phyloP scores from a whole-genome alignment of 768 basidiomycete species.

The Boletus fagicola region DNA sequence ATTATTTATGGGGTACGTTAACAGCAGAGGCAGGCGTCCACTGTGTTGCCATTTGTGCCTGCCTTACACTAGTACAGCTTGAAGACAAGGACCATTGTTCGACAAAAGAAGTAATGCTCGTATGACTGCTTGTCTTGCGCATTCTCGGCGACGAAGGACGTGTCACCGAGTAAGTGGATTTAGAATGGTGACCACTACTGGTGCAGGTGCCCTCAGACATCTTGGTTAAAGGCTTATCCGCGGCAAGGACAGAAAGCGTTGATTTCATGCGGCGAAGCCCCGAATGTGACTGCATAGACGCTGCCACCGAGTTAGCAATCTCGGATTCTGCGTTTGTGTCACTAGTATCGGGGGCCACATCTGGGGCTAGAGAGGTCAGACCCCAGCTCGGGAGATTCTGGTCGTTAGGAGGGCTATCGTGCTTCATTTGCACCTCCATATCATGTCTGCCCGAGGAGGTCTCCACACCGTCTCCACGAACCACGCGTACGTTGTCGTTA shows the following conservation, averaged over 20 bases:
- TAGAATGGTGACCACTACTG: slow-evolving; percentile 5
- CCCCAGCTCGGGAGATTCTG: slow-evolving; percentile 57
- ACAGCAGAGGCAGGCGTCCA: neutral
- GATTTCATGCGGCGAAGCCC: slow-evolving; percentile 32
- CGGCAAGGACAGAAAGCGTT: slow-evolving; percentile 27
- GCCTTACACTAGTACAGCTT: slow-evolving; percentile 47
- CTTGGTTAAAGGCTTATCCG: slow-evolving; percentile 17
- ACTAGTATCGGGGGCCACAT: slow-evolving; percentile 3
- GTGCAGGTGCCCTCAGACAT: slow-evolving; percentile 7
- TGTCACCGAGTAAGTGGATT: slow-evolving; percentile 28
- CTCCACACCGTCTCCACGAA: slow-evolving; percentile 72
- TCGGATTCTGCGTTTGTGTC: slow-evolving; percentile 3
- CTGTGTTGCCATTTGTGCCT: slow-evolving; percentile 27
- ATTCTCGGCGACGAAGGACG: slow-evolving; percentile 49
- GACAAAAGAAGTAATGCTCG: slow-evolving; percentile 58
- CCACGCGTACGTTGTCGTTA: slow-evolving; percentile 62
- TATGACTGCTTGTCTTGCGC: slow-evolving; percentile 48
- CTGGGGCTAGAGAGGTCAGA: slow-evolving; percentile 9
- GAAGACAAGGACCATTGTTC: slow-evolving; percentile 61
- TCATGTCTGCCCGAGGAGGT: slow-evolving; percentile 40
- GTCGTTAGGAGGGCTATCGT: slow-evolving; percentile 26
- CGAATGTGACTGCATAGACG: slow-evolving; percentile 14
- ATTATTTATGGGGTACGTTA: neutral
- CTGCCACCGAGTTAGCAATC: slow-evolving; percentile 7
- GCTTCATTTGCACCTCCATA: slow-evolving; percentile 38